Evolutionary conservation across 2,329 filamentous ascomycete genomes (phyloP), one percentile per base, ranked within the genome.

Genomic region (Aspergillus sp.): DNA sequence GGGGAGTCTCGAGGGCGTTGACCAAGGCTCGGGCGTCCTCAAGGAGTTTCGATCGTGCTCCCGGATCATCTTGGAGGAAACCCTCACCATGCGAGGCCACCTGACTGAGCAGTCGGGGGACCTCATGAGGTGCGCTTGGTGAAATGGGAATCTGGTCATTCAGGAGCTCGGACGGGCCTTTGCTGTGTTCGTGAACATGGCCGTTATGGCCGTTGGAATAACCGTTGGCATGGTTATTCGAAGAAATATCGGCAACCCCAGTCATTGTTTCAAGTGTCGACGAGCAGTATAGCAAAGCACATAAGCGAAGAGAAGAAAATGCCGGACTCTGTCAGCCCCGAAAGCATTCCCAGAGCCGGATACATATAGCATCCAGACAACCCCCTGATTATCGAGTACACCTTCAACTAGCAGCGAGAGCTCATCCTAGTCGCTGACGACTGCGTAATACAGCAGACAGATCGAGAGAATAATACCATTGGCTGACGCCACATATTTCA

Each of bases 1-100:
- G 53, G 2, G 60, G 61, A 8, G 58, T 64, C 40, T 64, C 60
- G 40, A 62, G 48, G 6, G 55, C 56, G 42, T 55, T 48, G 6
- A 58, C 49, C 4, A 63, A 44, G 3, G 58, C 50, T n/a, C 57
- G 57, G 7, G 55, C 58, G n/a, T 51, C 42, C n/a, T 61, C 56
- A 26, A 63, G 41, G 1, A 62, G 49, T 26, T 54, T 52, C 30
- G 57, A 39, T 5, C 60, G 47, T 19, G 53, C 46, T 10, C 50
- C 44, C 26, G 42, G 7, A 29, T 56, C 47, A 6, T 49, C 45
- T 8, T 49, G 35, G 9, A n/a, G 36, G 29, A 53, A 52, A 6
- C 36, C 45, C 19, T 55, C 42, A 6, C 55, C 52, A 12, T 53
- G 45, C 1, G 41, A 9, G 5, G 51, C 38, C 7, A 62, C 49